A percentile compares a stretch with the other conserved stretches of the same genome.
Evolutionary conservation across 768 basidiomycete species (phyloP).

Genomic region (Rubroboletus pulcherrimus): DNA sequence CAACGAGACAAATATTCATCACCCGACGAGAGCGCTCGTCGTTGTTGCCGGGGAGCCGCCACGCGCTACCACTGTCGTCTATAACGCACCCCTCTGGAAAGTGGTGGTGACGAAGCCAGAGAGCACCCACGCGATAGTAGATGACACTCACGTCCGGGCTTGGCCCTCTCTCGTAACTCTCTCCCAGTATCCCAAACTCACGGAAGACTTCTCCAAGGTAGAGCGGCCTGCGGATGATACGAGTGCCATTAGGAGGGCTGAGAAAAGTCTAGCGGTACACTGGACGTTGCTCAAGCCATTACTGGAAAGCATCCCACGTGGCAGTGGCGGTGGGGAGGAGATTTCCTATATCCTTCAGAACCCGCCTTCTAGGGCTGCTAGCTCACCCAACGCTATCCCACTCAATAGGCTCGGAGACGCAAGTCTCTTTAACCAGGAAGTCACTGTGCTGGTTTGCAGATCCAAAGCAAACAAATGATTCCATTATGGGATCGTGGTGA

Average conservation of each 20-base stretch:
- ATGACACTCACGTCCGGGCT: not conserved
- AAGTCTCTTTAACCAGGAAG: conserved; percentile 3
- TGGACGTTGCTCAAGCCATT: not conserved
- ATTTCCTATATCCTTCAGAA: not conserved
- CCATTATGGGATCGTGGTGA: conserved; percentile 10
- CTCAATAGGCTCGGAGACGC: conserved; percentile 7
- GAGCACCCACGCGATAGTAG: no score
- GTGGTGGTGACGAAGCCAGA: conserved; percentile 2
- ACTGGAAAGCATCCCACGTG: not conserved
- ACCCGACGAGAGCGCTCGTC: conserved; percentile 1
- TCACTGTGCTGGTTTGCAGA: conserved; percentile 4
- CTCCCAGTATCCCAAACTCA: not conserved
- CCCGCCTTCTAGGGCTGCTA: not conserved
- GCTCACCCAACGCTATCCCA: not conserved
- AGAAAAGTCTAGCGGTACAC: conserved; percentile 3
- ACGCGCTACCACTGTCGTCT: not conserved
- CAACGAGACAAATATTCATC: conserved; percentile 5
- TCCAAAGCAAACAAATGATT: conserved; percentile 6
- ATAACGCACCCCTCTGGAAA: conserved; percentile 3
- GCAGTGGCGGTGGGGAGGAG: no score
- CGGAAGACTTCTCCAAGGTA: conserved; percentile 5
- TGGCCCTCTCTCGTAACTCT: not conserved
- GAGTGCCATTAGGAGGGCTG: not conserved
- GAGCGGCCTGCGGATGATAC: not conserved
- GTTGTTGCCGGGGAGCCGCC: not conserved